Conservation (phyloP, 2,329 filamentous ascomycete species). For the Exophiala alcalophila region DNA sequence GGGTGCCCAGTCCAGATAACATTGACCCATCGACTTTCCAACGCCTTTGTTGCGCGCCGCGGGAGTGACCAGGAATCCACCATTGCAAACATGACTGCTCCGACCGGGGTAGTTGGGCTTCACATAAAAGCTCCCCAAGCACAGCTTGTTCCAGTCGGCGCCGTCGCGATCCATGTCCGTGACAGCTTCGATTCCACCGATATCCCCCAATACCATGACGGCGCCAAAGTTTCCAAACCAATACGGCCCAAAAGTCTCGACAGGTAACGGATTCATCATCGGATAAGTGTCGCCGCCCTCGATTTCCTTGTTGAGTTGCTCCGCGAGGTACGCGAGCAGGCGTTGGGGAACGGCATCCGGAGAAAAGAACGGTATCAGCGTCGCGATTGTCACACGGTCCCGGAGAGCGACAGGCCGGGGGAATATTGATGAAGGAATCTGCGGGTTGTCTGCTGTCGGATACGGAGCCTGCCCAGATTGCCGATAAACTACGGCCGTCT, state of each 20-base stretch:
- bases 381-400: conserved; percentile 79
- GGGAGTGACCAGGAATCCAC: conserved; percentile 71
- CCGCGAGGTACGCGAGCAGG: conserved; percentile 72
- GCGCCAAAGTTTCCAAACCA: conserved; percentile 91
- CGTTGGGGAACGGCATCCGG: conserved; percentile 71
- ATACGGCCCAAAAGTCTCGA: conserved; percentile 74
- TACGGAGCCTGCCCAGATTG: conserved; percentile 65
- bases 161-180: conserved; percentile 50
- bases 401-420: conserved; percentile 77
- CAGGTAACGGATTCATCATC: conserved; percentile 72
- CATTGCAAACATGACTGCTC: conserved; percentile 82
- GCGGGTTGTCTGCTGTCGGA: conserved; percentile 59
- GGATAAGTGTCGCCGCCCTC: conserved; percentile 90
- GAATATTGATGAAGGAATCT: conserved; percentile 65
- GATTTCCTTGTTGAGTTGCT: conserved; percentile 85
- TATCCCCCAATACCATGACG: conserved; percentile 78
- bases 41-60: conserved; percentile 71
- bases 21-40: conserved; percentile 71
- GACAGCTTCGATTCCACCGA: conserved; percentile 60
- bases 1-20: conserved; percentile 74
- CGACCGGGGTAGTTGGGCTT: conserved; percentile 90
- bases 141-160: conserved; percentile 74
- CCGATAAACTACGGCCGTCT: conserved; percentile 66
- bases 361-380: conserved; percentile 78
- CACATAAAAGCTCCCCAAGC: conserved; percentile 88